Base-by-base conservation (phyloP, 371 early-diverging fungal genomes). In the Pancytospora philotis region DNA sequence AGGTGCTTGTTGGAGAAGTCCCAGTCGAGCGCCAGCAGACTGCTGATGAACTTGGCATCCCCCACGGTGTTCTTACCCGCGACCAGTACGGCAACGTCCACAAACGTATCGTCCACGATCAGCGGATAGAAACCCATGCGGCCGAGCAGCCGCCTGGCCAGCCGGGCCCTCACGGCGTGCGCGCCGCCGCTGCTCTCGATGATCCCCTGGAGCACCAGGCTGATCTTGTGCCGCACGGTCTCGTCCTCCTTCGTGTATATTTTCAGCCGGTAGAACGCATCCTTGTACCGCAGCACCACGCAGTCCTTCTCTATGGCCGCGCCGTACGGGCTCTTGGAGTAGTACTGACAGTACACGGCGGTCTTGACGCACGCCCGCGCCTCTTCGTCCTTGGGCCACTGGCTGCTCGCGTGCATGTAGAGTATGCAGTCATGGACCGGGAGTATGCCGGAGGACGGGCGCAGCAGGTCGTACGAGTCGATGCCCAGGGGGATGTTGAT, bases 291-390 rank as follows among this genome's bases (percentile, higher is more conserved):
- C 28, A 69, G 53, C 31, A 69, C 50, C n/a, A 69, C 30, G 66
- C 59, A 65, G n/a, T 56, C 41, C 22, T 57, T 62, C 19, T 48
- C 45, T 35, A 73, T 63, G 6, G 30, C 22, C 31, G 28, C 13
- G 19, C 61, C 48, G 37, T 63, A 60, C 19, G 45, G 34, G 56
- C 63, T 56, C 56, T 51, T 62, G 16, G 37, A 65, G 30, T 61
- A 69, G 25, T 67, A 36, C 32, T 50, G 37, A 62, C 74, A 73
- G 37, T 73, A 73, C 13, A 73, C 58, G 8, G 74, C 74, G 1
- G 69, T 69, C 41, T 73, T 73, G 6, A 62, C 74, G 60, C 57
- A 69, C 27, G 57, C 28, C 2, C 37, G 35, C 27, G 74, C 74
- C 37, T 73, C 65, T 16, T 37, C 2, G 39, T 64, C 58, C 6